phyloP scores from a whole-genome alignment of 768 basidiomycete species.

The Leucocoprinus birnbaumii region DNA sequence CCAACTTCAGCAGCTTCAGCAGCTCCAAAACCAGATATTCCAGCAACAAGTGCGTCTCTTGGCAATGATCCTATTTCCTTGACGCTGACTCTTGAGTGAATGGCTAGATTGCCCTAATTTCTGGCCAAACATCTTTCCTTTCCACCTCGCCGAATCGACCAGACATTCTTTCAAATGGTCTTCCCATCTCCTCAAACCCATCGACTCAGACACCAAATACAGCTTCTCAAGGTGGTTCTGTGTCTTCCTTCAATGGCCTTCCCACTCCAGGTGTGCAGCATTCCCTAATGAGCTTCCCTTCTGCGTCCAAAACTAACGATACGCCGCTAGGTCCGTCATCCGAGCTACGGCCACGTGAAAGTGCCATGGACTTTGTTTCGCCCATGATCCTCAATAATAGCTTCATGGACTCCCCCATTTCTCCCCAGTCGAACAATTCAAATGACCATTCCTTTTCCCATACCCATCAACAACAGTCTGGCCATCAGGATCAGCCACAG shows the following conservation, averaged over 20 bases:
- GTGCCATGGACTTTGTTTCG: constrained; percentile 55
- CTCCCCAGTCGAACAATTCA: constrained; percentile 4
- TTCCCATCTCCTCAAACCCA: constrained; percentile 8
- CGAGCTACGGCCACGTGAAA: constrained; percentile 61
- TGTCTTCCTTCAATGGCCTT: constrained; percentile 18
- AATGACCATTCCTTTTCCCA: constrained; percentile 8
- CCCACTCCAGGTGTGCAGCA: constrained; percentile 28
- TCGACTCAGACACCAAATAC: constrained; percentile 1
- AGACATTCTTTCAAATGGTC: constrained; percentile 13
- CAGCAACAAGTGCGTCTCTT: constrained; percentile 73
- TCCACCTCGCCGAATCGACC: constrained; percentile 39
- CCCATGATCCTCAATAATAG: constrained; percentile 51
- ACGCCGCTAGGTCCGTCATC: constrained; percentile 49
- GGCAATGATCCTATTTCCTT: constrained; percentile 2
- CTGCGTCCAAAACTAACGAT: background rate
- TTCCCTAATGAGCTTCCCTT: constrained; percentile 2
- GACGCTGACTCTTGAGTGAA: constrained; percentile 5
- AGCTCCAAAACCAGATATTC: constrained; percentile 81
- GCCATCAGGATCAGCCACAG: constrained; percentile 15
- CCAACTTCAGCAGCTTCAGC: constrained; percentile 75
- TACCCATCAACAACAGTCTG: constrained; percentile 15
- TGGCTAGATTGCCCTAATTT: constrained; percentile 66
- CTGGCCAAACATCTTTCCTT: constrained; percentile 30
- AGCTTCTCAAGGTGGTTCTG: constrained; percentile 1
- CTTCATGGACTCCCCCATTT: constrained; percentile 12